Evolutionary conservation across 140 eudicot species (phyloP).

Genomic region (Ambrosia hybrid): DNA sequence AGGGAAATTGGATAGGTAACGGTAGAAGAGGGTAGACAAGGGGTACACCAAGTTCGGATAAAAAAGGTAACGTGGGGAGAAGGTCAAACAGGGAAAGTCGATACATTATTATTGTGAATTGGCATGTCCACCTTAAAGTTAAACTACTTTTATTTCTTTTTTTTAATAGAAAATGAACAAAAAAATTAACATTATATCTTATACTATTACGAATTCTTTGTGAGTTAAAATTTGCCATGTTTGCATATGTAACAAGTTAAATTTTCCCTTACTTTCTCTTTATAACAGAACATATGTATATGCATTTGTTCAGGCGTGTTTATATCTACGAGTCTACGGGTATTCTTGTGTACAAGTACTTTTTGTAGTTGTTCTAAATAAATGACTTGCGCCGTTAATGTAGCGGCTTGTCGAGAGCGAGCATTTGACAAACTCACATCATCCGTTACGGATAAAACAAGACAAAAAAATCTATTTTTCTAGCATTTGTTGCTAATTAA

Average conservation of each 20-base stretch:
- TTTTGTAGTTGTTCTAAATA: too few relatives aligned
- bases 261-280: too few relatives aligned
- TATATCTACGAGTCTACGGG: too few relatives aligned
- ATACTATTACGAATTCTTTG: not conserved
- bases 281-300: too few relatives aligned
- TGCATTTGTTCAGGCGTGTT: too few relatives aligned
- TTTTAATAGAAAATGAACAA: not conserved
- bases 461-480: too few relatives aligned
- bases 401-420: too few relatives aligned
- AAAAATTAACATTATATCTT: not conserved
- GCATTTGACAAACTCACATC: too few relatives aligned
- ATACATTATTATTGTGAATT: constrained; percentile 22
- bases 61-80: constrained; percentile 39
- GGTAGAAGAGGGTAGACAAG: constrained; percentile 2
- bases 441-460: too few relatives aligned
- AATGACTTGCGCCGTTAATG: too few relatives aligned
- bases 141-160: not conserved
- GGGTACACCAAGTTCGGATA: constrained; percentile 8
- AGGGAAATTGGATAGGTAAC: not conserved
- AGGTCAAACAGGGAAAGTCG: constrained; percentile 36
- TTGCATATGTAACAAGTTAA: not conserved
- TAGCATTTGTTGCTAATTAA: too few relatives aligned
- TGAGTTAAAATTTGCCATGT: not conserved
- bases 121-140: constrained; percentile 12
- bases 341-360: too few relatives aligned